Conservation (phyloP, 1,139 yeast genomes). For the Kluyveromyces marxianus region DNA sequence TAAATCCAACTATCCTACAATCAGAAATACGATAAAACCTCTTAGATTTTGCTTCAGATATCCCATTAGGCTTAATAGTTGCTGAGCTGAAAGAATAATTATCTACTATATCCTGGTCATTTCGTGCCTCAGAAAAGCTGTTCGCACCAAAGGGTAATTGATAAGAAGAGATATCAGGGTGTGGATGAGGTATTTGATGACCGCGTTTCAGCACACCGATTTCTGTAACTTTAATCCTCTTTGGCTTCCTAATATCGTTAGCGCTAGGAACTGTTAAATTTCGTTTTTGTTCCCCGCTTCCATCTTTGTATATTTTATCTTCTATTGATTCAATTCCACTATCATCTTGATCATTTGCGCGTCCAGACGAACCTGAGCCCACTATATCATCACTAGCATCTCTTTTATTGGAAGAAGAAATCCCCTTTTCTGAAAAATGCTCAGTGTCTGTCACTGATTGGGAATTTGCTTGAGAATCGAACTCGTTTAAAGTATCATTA, state of each 20-base stretch:
- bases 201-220: not conserved
- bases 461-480: not conserved
- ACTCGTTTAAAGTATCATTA: constrained; percentile 3
- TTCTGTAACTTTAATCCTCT: not conserved
- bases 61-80: not conserved
- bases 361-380: too few species aligned
- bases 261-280: not conserved
- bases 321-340: too few species aligned
- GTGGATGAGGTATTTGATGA: not conserved
- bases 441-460: too few species aligned
- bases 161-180: not conserved
- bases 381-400: too few species aligned
- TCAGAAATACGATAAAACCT: not conserved
- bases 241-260: not conserved
- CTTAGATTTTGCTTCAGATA: not conserved
- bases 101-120: not conserved
- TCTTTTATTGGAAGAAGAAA: too few species aligned
- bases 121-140: not conserved
- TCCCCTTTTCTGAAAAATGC: too few species aligned
- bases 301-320: not conserved
- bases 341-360: too few species aligned
- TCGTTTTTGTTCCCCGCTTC: not conserved
- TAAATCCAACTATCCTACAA: not conserved
- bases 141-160: not conserved
- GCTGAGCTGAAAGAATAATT: not conserved